A percentile compares a stretch with the other conserved stretches of the same genome.
Evolutionary conservation across 1,284 basidiomycete species (phyloP).

Genomic region (Phlebopus sp.): DNA sequence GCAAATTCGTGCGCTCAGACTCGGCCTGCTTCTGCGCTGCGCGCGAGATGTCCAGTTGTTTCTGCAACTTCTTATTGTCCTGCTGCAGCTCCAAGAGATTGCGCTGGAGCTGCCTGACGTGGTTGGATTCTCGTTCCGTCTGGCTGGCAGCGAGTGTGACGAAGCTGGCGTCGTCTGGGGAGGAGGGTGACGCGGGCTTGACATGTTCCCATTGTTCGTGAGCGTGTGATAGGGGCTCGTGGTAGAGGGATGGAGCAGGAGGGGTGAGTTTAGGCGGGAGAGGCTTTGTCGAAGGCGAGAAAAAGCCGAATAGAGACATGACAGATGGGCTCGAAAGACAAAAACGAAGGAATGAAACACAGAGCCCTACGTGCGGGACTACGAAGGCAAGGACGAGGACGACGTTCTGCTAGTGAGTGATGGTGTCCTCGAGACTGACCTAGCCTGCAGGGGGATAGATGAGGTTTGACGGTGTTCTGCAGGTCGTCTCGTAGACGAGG

Average conservation of each 20-base stretch:
- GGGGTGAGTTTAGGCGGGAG: constrained; percentile 27
- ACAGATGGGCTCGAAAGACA: too few relatives aligned
- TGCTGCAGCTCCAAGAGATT: constrained; percentile 9
- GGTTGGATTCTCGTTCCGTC: constrained; percentile 2
- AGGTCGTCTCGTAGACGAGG: too few relatives aligned
- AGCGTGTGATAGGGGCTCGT: constrained; percentile 10
- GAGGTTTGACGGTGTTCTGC: too few relatives aligned
- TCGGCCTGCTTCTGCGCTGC: constrained; percentile 16
- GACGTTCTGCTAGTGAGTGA: too few relatives aligned
- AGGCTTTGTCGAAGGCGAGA: constrained; percentile 4
- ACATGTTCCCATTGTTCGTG: constrained; percentile 28
- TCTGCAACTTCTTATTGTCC: constrained; percentile 9
- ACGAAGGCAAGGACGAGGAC: too few relatives aligned
- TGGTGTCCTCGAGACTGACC: too few relatives aligned
- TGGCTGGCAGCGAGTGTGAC: constrained; percentile 22
- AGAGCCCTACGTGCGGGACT: too few relatives aligned
- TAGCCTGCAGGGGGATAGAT: too few relatives aligned
- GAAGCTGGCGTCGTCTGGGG: constrained; percentile 20
- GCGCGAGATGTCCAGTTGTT: constrained; percentile 11
- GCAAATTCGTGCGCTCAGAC: constrained; percentile 18
- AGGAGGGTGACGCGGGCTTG: constrained; percentile 14
- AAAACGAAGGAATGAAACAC: too few relatives aligned
- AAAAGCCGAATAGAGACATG: too few relatives aligned
- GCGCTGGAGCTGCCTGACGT: background rate
- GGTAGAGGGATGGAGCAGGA: background rate